Base-by-base conservation (phyloP, 139 green algal genomes). In the Volvox africanus region DNA sequence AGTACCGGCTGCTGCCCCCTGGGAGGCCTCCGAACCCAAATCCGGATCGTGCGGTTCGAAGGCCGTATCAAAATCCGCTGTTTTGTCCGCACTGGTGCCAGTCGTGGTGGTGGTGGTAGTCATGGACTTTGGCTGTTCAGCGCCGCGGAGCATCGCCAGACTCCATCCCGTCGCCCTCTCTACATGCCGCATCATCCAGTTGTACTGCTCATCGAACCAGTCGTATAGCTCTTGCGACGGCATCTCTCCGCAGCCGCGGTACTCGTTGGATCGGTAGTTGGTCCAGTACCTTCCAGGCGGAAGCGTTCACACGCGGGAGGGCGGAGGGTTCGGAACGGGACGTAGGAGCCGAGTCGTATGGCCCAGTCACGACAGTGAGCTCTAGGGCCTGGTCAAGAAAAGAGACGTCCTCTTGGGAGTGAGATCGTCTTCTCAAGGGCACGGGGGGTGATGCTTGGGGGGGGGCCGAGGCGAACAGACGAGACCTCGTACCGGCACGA, bases 241-340 rank as follows among this genome's bases (percentile, higher is more conserved):
- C 33, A n/a, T 24, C 1, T 87, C 79, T 21, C 75, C 86, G 50
- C 35, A n/a, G 50, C 67, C 80, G 11, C 36, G 13, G 71, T 93
- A 93, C 85, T 92, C 67, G 33, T 94, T 94, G 24, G 33, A 18
- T 35, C 92, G 88, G 89, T 94, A 94, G 80, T 94, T 94, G 61
- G 62, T 86, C 92, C 92, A 94, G 36, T 90, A 93, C 19, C 89
- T 80, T 71, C 35, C 18, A 28, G 28, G 71, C 5, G 67, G 67
- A 65, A 65, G 17, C 36, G 78, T 68, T 35, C 16, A 32, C 5
- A 67, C 22, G 35, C 14, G 28, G 71, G 33, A 20, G 71, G 37
- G 71, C 16, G 14, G 26, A 20, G 14, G 71, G 71, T 79, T 32
- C 28, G 71, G 22, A 36, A 5, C 14, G 33, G 14, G 71, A 55